A percentile compares a stretch with the other conserved stretches of the same genome.
These are phyloP conservation scores for Fusarium graminum DNA, from an alignment of 2,329 filamentous ascomycete species.

Conservation along the genomic window DNA sequence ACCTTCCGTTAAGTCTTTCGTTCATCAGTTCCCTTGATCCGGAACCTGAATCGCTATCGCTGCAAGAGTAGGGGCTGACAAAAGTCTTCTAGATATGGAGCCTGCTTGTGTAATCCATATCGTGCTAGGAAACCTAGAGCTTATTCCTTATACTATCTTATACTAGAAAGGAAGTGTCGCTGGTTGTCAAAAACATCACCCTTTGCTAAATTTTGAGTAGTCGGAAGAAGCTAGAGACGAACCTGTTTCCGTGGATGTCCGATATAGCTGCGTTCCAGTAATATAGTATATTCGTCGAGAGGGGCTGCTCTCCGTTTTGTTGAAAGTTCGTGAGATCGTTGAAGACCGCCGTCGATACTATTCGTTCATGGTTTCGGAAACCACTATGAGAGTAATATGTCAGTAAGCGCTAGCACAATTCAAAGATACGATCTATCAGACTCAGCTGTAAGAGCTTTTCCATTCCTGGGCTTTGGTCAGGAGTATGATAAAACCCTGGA, in stretches of 20 bases:
- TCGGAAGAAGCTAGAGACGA: slow-evolving; percentile 22
- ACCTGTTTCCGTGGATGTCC: slow-evolving; percentile 14
- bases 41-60: no score
- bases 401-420: neutral
- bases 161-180: slow-evolving; percentile 24
- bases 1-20: slow-evolving; percentile 22
- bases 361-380: slow-evolving; percentile 29
- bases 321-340: slow-evolving; percentile 19
- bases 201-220: slow-evolving; percentile 26
- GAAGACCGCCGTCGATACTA: slow-evolving; percentile 10
- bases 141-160: no score
- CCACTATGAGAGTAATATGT: neutral
- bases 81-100: slow-evolving; percentile 21
- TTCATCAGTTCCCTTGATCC: neutral
- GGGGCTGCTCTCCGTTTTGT: slow-evolving; percentile 27
- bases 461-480: slow-evolving; percentile 19
- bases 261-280: slow-evolving; percentile 13
- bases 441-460: slow-evolving; percentile 29
- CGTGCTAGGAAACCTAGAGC: no score
- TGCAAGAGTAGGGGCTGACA: neutral
- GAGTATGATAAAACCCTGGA: slow-evolving; percentile 25
- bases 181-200: slow-evolving; percentile 24
- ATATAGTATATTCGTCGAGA: slow-evolving; percentile 21
- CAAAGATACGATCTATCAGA: slow-evolving; percentile 1
- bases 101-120: neutral